These are phyloP conservation scores for Oemleria cerasiformis DNA, from an alignment of 306 rosid genomes.

Conservation along the genomic window DNA sequence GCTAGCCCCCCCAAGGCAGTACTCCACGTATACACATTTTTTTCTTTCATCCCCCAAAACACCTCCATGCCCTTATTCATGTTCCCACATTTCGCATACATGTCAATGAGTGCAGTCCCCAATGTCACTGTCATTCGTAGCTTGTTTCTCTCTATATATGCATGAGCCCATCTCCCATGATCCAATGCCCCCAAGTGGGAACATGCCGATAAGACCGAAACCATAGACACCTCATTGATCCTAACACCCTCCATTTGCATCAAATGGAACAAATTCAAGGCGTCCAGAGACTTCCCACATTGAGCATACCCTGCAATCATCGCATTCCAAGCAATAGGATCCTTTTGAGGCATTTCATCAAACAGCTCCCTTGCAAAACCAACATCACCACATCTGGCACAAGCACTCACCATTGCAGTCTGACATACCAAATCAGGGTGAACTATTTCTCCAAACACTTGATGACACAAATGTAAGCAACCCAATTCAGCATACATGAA, in stretches of 20 bases:
- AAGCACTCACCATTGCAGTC: constrained; percentile 51
- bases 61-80: constrained; percentile 58
- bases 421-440: constrained; percentile 48
- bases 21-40: constrained; percentile 60
- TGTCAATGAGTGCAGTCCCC: constrained; percentile 58
- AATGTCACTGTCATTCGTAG: constrained; percentile 39
- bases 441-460: constrained; percentile 28
- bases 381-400: constrained; percentile 40
- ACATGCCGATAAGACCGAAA: constrained; percentile 49
- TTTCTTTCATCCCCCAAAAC: constrained; percentile 56
- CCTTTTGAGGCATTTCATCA: constrained; percentile 51
- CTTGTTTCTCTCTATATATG: constrained; percentile 47
- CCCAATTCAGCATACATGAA: constrained; percentile 60
- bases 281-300: constrained; percentile 50
- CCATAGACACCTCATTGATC: constrained; percentile 59
- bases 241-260: constrained; percentile 60
- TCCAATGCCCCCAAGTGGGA: constrained; percentile 56
- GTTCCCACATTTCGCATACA: constrained; percentile 64
- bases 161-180: constrained; percentile 66
- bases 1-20: constrained; percentile 59
- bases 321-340: constrained; percentile 46
- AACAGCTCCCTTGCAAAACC: constrained; percentile 51
- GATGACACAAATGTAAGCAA: constrained; percentile 33
- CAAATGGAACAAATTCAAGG: constrained; percentile 41
- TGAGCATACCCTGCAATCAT: constrained; percentile 59